phyloP scores from a whole-genome alignment of 345 rosid genomes.

The Arabidopsis suecica region DNA sequence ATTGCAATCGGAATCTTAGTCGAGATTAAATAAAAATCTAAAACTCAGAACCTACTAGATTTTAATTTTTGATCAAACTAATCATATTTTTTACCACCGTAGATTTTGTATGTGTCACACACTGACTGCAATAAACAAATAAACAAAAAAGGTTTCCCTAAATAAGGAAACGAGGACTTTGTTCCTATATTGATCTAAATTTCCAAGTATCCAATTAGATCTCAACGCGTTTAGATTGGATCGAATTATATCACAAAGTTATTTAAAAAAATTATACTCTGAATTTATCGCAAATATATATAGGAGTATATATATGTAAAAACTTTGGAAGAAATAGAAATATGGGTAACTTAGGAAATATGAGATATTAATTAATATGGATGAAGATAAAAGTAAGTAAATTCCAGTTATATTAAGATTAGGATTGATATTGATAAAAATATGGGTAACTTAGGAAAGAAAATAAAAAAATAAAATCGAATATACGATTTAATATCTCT shows the following conservation, averaged over 20 bases:
- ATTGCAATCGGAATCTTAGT: no score
- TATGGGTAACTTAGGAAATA: not conserved
- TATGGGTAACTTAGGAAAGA: not conserved
- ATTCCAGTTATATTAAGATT: not conserved
- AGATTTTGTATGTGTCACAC: not conserved
- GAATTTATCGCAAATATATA: not conserved
- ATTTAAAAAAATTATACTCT: no score
- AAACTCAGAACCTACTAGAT: not conserved
- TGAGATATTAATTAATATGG: not conserved
- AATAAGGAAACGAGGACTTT: not conserved
- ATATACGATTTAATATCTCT: not conserved
- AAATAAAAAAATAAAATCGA: not conserved
- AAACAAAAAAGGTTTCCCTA: not conserved
- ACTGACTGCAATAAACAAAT: not conserved
- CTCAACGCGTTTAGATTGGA: not conserved
- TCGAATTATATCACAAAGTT: no score
- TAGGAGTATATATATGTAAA: no score
- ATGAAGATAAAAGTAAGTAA: conserved; percentile 23
- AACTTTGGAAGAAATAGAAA: no score
- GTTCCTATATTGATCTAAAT: not conserved
- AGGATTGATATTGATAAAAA: conserved; percentile 18
- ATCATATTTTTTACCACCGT: not conserved
- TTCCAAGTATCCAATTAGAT: not conserved
- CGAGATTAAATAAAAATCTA: not conserved
- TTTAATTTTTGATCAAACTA: not conserved